These are phyloP conservation scores for Pleurotus tuoliensis DNA, from an alignment of 768 basidiomycete species.

Conservation along the genomic window DNA sequence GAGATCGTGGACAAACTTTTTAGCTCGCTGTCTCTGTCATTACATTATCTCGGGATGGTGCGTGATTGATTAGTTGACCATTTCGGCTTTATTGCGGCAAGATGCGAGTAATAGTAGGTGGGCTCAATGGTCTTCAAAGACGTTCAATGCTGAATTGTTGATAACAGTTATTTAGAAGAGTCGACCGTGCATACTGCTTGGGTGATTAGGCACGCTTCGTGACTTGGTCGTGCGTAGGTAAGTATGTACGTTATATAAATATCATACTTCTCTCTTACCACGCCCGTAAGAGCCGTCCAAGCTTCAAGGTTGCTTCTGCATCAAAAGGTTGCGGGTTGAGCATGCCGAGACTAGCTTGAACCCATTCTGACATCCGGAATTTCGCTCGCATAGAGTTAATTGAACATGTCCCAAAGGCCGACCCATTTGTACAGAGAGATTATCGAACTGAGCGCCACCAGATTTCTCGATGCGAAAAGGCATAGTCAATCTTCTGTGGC, in stretches of 20 bases:
- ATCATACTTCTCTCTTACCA: background rate
- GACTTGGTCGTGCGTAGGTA: background rate
- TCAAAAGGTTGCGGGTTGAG: background rate
- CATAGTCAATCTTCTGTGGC: slow-evolving; percentile 6
- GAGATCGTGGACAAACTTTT: too few species aligned
- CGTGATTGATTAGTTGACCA: background rate
- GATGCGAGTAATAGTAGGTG: background rate
- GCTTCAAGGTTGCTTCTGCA: background rate
- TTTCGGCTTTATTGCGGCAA: background rate
- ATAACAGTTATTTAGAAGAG: background rate
- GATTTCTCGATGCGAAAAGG: background rate
- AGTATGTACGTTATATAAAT: slow-evolving; percentile 1
- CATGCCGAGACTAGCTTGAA: background rate
- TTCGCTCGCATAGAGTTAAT: background rate
- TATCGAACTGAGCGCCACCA: slow-evolving; percentile 4
- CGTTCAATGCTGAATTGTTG: background rate
- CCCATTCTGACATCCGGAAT: background rate
- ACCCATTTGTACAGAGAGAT: background rate
- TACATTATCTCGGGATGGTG: too few species aligned
- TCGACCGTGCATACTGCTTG: background rate
- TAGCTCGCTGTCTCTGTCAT: too few species aligned
- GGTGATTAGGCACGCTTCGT: background rate
- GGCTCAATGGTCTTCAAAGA: background rate
- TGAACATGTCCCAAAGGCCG: background rate
- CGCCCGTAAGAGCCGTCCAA: slow-evolving; percentile 4